These are phyloP conservation scores for Cryphonectria japonica DNA, from an alignment of 2,329 filamentous ascomycete genomes.

Conservation along the genomic window DNA sequence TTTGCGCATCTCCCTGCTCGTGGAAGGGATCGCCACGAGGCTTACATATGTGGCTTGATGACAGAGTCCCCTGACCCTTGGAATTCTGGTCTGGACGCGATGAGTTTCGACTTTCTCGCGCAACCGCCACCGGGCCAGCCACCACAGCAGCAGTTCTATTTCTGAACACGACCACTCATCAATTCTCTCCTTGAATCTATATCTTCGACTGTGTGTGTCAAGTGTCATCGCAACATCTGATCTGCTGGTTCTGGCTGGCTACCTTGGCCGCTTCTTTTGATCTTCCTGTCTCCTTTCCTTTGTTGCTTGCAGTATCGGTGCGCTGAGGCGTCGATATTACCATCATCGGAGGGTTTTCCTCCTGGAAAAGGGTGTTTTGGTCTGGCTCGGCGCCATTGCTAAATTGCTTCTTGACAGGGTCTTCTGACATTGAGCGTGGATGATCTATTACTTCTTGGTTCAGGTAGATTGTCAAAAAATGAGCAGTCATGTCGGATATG, in stretches of 20 bases:
- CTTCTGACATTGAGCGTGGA: background rate
- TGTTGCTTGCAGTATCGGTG: background rate
- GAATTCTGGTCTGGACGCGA: slow-evolving; percentile 58
- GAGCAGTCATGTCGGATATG: background rate
- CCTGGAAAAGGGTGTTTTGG: background rate
- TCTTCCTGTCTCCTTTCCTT: background rate
- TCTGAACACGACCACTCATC: slow-evolving; percentile 39
- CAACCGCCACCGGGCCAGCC: slow-evolving; percentile 63
- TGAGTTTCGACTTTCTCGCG: slow-evolving; percentile 65
- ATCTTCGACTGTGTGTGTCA: background rate
- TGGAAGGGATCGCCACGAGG: background rate
- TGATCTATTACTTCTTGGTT: background rate
- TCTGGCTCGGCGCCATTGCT: background rate
- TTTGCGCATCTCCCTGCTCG: no score
- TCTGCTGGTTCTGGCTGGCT: background rate
- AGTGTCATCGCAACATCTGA: background rate
- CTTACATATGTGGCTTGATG: slow-evolving; percentile 1
- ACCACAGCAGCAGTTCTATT: slow-evolving; percentile 60
- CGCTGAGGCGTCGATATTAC: background rate
- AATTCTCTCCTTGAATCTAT: background rate
- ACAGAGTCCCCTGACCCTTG: slow-evolving; percentile 63
- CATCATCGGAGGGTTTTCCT: background rate
- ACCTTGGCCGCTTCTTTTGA: background rate
- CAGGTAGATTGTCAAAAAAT: background rate
- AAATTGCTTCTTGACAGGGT: background rate